Base-by-base conservation (phyloP, 2,329 filamentous ascomycete genomes). In the Ceratocystiopsis minuta region DNA sequence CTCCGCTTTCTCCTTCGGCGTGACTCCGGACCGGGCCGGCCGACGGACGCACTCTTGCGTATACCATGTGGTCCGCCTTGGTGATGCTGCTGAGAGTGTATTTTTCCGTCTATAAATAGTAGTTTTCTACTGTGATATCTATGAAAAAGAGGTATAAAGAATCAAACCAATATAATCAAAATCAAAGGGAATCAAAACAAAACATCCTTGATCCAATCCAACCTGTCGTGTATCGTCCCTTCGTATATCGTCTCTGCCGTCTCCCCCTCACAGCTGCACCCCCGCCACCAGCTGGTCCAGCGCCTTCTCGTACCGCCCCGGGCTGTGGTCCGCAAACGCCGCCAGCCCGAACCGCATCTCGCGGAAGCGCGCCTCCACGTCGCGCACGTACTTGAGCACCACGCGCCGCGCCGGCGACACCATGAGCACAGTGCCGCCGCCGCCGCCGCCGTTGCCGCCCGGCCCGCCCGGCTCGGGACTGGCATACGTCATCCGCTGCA, bases 301-400 rank as follows among this genome's bases (percentile, higher is more conserved):
- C 44, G 73, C 75, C 45, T 72, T 69, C 57, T 86, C 81, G 53
- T 87, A 87, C 49, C 75, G 66, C 20, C 72, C 78, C 3, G 81
- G 81, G 48, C 73, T 83, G 54, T 87, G 81, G 54, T 87, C 81
- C 45, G 73, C 67, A 57, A 87, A 62, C 78, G 85, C 83, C 38
- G 77, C 75, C 18, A 75, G 71, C 6, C 75, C 78, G 54, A 87
- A 85, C 36, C 69, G 64, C 36, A 85, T 62, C 59, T 86, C 80
- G 24, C 71, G 65, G 55, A 86, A 86, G 41, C 72, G 62, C 17
- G 65, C 65, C 53, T 84, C 79, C 28, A 84, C 80, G 55, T 86
- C 75, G 43, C 71, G 62, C 13, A 87, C 67, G 46, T 83, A 81
- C 53, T 73, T 78, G 39, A 86, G 59, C 46, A 83, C 72, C 35